Conservation (phyloP, 345 rosid species). For the Populus nigra region DNA sequence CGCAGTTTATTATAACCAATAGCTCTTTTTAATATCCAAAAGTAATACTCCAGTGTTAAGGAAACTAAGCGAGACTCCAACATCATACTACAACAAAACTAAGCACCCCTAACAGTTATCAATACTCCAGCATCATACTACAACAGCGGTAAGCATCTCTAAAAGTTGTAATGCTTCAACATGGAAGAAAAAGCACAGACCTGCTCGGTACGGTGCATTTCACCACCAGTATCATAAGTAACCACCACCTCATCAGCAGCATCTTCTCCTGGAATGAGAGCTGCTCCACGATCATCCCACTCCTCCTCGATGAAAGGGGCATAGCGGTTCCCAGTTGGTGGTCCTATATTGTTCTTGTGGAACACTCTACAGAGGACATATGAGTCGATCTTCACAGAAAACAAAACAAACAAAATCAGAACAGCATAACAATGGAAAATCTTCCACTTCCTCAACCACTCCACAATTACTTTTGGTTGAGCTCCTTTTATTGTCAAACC, state of each 20-base stretch:
- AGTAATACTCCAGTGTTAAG: not conserved
- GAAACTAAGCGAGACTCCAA: too few species aligned
- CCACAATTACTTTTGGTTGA: not conserved
- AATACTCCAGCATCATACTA: not conserved
- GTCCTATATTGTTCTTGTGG: constrained; percentile 86
- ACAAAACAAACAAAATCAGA: constrained; percentile 5
- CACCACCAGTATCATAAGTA: constrained; percentile 26
- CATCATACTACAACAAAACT: too few species aligned
- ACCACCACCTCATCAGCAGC: constrained; percentile 34
- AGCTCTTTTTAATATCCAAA: not conserved
- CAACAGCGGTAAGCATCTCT: not conserved
- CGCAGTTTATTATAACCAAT: not conserved
- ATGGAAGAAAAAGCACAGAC: constrained; percentile 28
- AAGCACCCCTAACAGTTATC: too few species aligned
- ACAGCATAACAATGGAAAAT: not conserved
- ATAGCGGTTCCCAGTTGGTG: constrained; percentile 79
- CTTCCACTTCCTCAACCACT: not conserved
- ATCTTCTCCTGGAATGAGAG: constrained; percentile 62
- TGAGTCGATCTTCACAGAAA: constrained; percentile 45
- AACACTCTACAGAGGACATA: constrained; percentile 90
- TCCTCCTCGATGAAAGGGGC: constrained; percentile 80
- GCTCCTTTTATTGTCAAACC: constrained; percentile 4
- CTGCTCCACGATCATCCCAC: constrained; percentile 56
- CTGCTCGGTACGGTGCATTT: constrained; percentile 38
- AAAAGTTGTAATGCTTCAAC: not conserved